These are phyloP conservation scores for Phytophthora meadii DNA, from an alignment of 352 stramenopile species.

Conservation along the genomic window DNA sequence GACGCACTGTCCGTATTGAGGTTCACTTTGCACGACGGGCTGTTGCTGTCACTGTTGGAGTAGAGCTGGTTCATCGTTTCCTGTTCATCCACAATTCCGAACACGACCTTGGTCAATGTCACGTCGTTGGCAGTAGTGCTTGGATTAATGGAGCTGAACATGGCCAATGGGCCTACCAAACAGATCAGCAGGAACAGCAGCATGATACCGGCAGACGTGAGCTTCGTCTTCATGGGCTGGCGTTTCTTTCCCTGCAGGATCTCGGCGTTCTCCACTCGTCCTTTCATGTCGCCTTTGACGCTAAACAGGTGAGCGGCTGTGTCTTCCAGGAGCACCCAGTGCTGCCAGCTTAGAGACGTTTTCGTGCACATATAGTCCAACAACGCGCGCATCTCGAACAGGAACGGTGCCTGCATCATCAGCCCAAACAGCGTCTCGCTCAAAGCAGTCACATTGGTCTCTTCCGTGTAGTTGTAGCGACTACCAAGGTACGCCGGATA, in stretches of 20 bases:
- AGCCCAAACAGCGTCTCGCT: slow-evolving; percentile 76
- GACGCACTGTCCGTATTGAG: slow-evolving; percentile 74
- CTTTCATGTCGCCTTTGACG: slow-evolving; percentile 85
- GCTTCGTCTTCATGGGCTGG: slow-evolving; percentile 69
- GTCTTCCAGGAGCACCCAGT: slow-evolving; percentile 88
- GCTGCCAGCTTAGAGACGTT: slow-evolving; percentile 79
- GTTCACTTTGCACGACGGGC: slow-evolving; percentile 63
- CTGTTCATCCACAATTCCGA: slow-evolving; percentile 78
- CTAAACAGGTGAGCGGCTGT: slow-evolving; percentile 80
- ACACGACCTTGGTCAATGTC: slow-evolving; percentile 62
- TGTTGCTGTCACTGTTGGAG: slow-evolving; percentile 78
- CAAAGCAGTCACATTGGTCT: slow-evolving; percentile 54
- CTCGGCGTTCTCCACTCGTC: slow-evolving; percentile 65
- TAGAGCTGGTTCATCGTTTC: slow-evolving; percentile 83
- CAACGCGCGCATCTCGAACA: slow-evolving; percentile 90
- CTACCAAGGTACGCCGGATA: slow-evolving; percentile 87
- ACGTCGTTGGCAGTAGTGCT: slow-evolving; percentile 79
- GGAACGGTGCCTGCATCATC: slow-evolving; percentile 82
- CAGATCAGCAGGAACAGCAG: slow-evolving; percentile 81
- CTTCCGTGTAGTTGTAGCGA: slow-evolving; percentile 74
- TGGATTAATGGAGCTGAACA: slow-evolving; percentile 90
- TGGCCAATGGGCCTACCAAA: slow-evolving; percentile 73
- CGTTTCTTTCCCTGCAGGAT: slow-evolving; percentile 83
- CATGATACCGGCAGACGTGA: slow-evolving; percentile 81
- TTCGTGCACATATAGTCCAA: slow-evolving; percentile 90